Percentiles rank a stretch among this genome's conserved stretches.
phyloP scores from a whole-genome alignment of 306 rosid genomes.

The Styphnolobium japonicum region DNA sequence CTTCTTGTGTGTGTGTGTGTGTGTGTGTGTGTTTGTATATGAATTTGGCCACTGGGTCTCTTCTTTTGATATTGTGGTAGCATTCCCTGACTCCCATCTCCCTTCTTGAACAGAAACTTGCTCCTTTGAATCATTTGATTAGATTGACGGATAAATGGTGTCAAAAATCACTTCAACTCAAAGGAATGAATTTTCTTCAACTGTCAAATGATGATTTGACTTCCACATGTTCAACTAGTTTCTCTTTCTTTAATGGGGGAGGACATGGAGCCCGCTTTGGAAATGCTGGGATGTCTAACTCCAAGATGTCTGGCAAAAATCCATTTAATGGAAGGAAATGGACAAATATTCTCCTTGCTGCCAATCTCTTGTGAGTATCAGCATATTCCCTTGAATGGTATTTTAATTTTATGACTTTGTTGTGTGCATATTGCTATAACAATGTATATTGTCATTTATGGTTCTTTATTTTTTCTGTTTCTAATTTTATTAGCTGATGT shows the following conservation, averaged over 20 bases:
- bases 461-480: neutral
- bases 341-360: slow-evolving; percentile 79
- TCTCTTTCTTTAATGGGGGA: slow-evolving; percentile 56
- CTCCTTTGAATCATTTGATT: slow-evolving; percentile 34
- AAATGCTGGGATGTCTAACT: slow-evolving; percentile 41
- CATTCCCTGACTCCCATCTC: slow-evolving; percentile 1
- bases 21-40: neutral
- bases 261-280: slow-evolving; percentile 38
- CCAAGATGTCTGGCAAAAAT: slow-evolving; percentile 36
- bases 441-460: neutral
- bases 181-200: slow-evolving; percentile 36
- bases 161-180: slow-evolving; percentile 40
- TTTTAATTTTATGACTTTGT: neutral
- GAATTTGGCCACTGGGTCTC: neutral
- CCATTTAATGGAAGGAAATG: slow-evolving; percentile 56
- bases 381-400: neutral
- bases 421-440: neutral
- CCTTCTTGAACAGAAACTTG: slow-evolving; percentile 37
- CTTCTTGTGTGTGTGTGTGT: neutral
- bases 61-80: slow-evolving; percentile 8
- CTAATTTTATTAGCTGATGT: neutral
- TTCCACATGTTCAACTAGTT: slow-evolving; percentile 50
- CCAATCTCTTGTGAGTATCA: slow-evolving; percentile 73
- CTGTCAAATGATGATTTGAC: slow-evolving; percentile 37
- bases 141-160: slow-evolving; percentile 56